A percentile compares a stretch with the other conserved stretches of the same genome.
These are phyloP conservation scores for Calonectria crousiana DNA, from an alignment of 2,329 filamentous ascomycete genomes.

Conservation along the genomic window DNA sequence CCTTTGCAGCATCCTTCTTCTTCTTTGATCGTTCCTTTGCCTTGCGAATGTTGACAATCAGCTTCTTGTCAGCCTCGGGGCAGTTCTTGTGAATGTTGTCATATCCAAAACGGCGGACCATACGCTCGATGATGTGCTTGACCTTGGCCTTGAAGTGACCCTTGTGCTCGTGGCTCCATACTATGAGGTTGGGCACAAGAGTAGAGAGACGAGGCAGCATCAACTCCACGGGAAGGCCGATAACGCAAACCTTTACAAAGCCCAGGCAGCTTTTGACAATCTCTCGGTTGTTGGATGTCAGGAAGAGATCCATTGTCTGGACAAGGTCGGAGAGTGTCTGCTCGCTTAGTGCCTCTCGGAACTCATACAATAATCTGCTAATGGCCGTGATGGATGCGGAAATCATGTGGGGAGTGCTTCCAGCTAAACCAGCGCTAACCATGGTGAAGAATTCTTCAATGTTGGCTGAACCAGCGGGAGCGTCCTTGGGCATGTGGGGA, in stretches of 20 bases:
- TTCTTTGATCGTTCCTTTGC: conserved; percentile 91
- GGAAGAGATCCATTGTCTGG: conserved; percentile 94
- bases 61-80: conserved; percentile 87
- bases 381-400: conserved; percentile 96
- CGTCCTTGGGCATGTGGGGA: conserved; percentile 85
- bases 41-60: conserved; percentile 95
- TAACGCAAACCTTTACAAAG: conserved; percentile 96
- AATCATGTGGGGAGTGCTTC: conserved; percentile 95
- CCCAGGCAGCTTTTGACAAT: conserved; percentile 95
- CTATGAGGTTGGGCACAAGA: conserved; percentile 89
- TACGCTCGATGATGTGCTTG: conserved; percentile 96
- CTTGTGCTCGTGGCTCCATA: conserved; percentile 99
- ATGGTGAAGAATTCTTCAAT: conserved; percentile 98
- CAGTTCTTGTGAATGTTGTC: conserved; percentile 83
- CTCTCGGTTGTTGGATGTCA: conserved; percentile 96
- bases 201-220: conserved; percentile 82
- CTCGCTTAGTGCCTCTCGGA: conserved; percentile 76
- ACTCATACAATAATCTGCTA: conserved; percentile 93
- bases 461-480: conserved; percentile 80
- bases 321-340: conserved; percentile 86
- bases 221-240: conserved; percentile 83
- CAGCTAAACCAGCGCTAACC: conserved; percentile 95
- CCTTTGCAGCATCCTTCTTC: conserved; percentile 80
- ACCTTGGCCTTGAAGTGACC: conserved; percentile 97
- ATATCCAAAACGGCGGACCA: conserved; percentile 91